These are phyloP conservation scores for Aspergillus bombycis DNA, from an alignment of 2,329 filamentous ascomycete species.

Conservation along the genomic window DNA sequence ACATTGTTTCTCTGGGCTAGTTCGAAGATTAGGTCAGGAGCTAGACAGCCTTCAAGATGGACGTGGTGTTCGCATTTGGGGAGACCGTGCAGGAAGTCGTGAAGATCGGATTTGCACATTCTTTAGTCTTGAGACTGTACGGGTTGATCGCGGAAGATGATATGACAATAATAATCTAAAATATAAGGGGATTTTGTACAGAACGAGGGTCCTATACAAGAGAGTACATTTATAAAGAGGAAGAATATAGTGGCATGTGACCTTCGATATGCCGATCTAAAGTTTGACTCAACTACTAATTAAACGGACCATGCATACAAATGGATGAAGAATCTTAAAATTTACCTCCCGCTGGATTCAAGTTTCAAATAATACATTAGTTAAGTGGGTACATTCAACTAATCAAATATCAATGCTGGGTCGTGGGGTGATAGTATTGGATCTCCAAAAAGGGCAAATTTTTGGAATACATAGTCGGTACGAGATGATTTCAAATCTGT, in stretches of 20 bases:
- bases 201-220: neutral
- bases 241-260: neutral
- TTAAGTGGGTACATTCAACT: neutral
- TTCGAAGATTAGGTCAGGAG: slow-evolving; percentile 69
- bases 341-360: neutral
- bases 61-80: slow-evolving; percentile 84
- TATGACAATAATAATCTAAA: neutral
- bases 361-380: neutral
- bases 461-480: neutral
- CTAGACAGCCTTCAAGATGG: slow-evolving; percentile 76
- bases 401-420: neutral
- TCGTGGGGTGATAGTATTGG: neutral
- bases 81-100: slow-evolving; percentile 64
- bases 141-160: neutral
- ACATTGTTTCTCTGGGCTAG: slow-evolving; percentile 70
- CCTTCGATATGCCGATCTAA: neutral
- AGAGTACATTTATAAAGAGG: neutral
- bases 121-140: neutral
- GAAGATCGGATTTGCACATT: slow-evolving; percentile 62
- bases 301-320: neutral
- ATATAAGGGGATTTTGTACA: neutral
- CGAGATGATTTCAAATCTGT: neutral
- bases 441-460: neutral
- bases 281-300: neutral
- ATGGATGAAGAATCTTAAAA: neutral